Conservation (phyloP, 2,329 filamentous ascomycete species). For the Aspergillus uvarum region DNA sequence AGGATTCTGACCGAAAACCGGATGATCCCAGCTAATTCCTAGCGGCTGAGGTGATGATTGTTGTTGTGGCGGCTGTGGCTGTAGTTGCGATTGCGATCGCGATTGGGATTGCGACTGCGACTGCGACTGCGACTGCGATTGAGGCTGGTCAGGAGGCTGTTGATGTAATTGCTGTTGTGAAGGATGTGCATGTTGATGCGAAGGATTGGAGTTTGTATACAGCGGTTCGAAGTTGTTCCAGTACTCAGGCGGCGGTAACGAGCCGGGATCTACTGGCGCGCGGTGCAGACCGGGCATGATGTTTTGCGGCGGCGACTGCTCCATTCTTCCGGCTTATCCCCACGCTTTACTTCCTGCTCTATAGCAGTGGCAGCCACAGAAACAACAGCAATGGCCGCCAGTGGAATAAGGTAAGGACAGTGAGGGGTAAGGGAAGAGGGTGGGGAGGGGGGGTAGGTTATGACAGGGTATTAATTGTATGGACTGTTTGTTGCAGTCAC, state of each 20-base stretch:
- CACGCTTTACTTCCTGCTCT: background rate
- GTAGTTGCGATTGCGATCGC: slow-evolving; percentile 24
- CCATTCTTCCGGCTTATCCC: slow-evolving; percentile 30
- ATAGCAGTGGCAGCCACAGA: background rate
- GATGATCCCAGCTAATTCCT: slow-evolving; percentile 40
- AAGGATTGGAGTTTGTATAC: slow-evolving; percentile 27
- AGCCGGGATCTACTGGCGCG: slow-evolving; percentile 26
- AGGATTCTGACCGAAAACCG: slow-evolving; percentile 32
- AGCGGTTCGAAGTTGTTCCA: slow-evolving; percentile 39
- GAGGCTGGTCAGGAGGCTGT: slow-evolving; percentile 14
- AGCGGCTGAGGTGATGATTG: slow-evolving; percentile 27
- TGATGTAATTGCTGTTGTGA: slow-evolving; percentile 22
- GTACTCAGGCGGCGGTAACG: slow-evolving; percentile 35
- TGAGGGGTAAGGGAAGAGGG: background rate
- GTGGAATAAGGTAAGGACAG: background rate
- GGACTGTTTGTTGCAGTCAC: background rate
- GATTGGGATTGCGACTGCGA: slow-evolving; percentile 1
- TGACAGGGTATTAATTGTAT: background rate
- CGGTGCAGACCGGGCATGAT: slow-evolving; percentile 31
- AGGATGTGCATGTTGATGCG: slow-evolving; percentile 28
- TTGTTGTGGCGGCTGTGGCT: slow-evolving; percentile 16
- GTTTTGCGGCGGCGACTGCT: slow-evolving; percentile 34
- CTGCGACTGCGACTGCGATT: slow-evolving; percentile 22
- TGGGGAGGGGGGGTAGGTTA: background rate
- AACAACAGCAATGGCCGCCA: too few relatives aligned